These are phyloP conservation scores for Talaromyces amestolkiae DNA, from an alignment of 2,329 filamentous ascomycete genomes.

Conservation along the genomic window DNA sequence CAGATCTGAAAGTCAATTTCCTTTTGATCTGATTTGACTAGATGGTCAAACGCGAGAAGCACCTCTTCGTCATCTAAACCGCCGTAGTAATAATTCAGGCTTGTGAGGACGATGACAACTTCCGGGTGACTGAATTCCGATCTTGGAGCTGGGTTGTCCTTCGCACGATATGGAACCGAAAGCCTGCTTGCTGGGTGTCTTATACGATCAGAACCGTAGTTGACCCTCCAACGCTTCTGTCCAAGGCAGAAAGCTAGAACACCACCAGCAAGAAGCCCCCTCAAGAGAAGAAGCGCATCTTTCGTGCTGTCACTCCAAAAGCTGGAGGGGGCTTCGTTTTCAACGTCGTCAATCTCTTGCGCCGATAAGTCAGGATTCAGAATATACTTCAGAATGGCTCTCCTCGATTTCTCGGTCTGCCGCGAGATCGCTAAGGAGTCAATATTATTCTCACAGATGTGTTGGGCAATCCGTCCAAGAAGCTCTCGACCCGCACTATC, in stretches of 20 bases:
- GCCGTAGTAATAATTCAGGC: background rate
- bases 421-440: background rate
- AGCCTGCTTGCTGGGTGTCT: background rate
- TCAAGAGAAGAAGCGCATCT: background rate
- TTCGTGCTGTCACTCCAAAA: background rate
- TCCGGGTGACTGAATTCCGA: background rate
- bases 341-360: background rate
- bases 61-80: background rate
- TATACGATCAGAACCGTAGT: background rate
- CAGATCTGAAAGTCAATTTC: background rate
- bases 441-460: background rate
- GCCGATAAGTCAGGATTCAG: background rate
- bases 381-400: background rate
- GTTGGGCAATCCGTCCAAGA: background rate
- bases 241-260: background rate
- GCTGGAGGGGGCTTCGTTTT: background rate
- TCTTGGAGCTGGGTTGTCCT: background rate
- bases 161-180: background rate
- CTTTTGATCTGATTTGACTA: background rate
- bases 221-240: background rate
- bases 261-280: background rate
- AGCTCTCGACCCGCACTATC: background rate
- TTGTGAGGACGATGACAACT: background rate
- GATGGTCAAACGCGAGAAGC: background rate
- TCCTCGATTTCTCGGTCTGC: background rate